Base-by-base conservation (phyloP, 352 stramenopile species). In the Phytophthora cajani region DNA sequence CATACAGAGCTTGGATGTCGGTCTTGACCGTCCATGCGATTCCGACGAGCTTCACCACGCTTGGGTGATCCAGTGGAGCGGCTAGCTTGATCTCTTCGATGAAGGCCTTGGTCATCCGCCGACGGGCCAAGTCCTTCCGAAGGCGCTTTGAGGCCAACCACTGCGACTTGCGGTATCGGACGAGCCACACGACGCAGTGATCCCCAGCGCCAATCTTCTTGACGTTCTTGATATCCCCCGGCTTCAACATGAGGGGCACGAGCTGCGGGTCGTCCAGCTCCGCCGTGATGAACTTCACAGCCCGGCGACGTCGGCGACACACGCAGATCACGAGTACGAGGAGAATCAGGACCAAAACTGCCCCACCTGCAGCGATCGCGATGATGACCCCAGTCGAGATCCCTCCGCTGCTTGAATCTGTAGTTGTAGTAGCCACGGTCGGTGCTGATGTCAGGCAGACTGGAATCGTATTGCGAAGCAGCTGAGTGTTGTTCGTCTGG, bases 1-100 rank as follows among this genome's bases (percentile, higher is more conserved):
- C 82, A 54, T 82, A 87, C 2, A 92, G 64, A n/a, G 73, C 84
- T 40, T 88, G 78, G 1, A 91, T 62, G 55, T 90, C 81, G 11
- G 71, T 73, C 38, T 82, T 74, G 52, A 75, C 75, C 1, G 75
- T 87, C 81, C 83, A 91, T 30, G 80, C 73, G 10, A 82, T 80
- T n/a, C 83, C 83, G 9, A 89, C 64, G 56, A 89, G 76, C 19
- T 69, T 62, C 3, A 91, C 79, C 21, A 89, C 58, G 32, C 72
- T 80, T 12, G 79, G 79, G 23, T 88, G 82, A 17, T 85, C 72
- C 36, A 90, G 62, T 55, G 66, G 74, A 5, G 79, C 65, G 30
- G 65, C 64, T 4, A 92, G 64, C 33, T 88, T 85, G 65, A 90
- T 87, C 65, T 89, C 80, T 10, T 74, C 62, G 16, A 90, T 72